Percentiles rank a stretch among this genome's conserved stretches.
Evolutionary conservation across 202 grass and related monocot species (phyloP).

Genomic region (Elaeis oleifera): DNA sequence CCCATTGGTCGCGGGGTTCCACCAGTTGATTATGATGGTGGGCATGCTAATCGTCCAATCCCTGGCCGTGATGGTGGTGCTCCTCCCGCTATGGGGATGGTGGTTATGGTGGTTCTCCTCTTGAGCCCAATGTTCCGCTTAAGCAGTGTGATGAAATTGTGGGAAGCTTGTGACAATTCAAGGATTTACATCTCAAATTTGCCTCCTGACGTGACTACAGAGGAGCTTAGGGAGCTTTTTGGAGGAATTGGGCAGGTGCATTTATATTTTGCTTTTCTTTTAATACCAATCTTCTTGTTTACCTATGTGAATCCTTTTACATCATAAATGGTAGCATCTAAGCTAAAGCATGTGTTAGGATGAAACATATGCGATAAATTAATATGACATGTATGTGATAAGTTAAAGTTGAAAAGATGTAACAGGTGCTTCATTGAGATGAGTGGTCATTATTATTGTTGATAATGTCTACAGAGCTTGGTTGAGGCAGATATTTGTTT

Average conservation of each 20-base stretch:
- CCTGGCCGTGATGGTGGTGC: conserved; percentile 47
- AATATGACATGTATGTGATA: too few relatives aligned
- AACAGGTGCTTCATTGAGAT: too few relatives aligned
- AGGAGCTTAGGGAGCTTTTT: conserved; percentile 89
- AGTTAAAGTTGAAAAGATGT: too few relatives aligned
- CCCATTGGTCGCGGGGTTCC: conserved; percentile 28
- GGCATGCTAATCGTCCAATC: conserved; percentile 39
- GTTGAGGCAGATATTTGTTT: too few relatives aligned
- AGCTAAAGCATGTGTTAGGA: too few relatives aligned
- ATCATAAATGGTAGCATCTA: too few relatives aligned
- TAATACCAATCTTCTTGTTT: background rate
- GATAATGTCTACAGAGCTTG: too few relatives aligned
- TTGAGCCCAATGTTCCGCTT: conserved; percentile 38
- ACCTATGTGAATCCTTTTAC: background rate
- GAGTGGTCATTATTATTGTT: too few relatives aligned
- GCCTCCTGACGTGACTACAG: conserved; percentile 88
- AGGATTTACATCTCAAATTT: conserved; percentile 99
- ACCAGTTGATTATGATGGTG: conserved; percentile 58
- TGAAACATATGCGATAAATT: too few relatives aligned
- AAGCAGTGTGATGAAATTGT: conserved; percentile 96
- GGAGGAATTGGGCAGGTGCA: conserved; percentile 78
- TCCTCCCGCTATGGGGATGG: conserved; percentile 34
- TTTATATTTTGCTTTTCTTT: conserved; percentile 5
- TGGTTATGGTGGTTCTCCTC: conserved; percentile 26
- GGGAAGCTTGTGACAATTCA: conserved; percentile 83